These are phyloP conservation scores for Cystobasidium onofrii DNA, from an alignment of 768 basidiomycete genomes.

Conservation along the genomic window DNA sequence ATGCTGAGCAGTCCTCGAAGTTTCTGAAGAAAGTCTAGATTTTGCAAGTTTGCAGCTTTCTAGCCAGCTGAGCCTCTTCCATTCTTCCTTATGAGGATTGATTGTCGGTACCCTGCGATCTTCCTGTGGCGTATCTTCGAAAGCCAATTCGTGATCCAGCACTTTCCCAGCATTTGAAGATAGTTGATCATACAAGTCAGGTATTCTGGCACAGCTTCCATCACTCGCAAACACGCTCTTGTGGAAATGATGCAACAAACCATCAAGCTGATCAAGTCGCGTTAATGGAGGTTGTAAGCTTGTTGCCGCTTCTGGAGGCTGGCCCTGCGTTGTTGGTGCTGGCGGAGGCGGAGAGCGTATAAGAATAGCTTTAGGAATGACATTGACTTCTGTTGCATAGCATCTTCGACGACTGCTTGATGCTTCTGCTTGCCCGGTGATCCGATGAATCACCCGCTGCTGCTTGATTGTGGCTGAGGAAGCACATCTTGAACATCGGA, in stretches of 20 bases:
- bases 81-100: not conserved
- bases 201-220: not conserved
- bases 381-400: slow-evolving; percentile 13
- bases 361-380: not conserved
- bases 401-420: not conserved
- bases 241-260: not conserved
- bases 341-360: slow-evolving; percentile 6
- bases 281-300: not conserved
- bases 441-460: not conserved
- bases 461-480: not conserved
- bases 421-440: not conserved
- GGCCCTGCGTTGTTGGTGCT: slow-evolving; percentile 17
- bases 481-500: not conserved
- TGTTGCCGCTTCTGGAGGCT: slow-evolving; percentile 16
- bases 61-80: not conserved
- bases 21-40: not conserved
- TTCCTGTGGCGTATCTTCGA: slow-evolving; percentile 20
- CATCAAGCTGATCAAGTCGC: not conserved
- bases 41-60: slow-evolving; percentile 22
- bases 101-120: not conserved
- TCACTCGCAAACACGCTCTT: slow-evolving; percentile 1
- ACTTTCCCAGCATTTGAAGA: slow-evolving; percentile 7
- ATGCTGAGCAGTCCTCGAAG: no score
- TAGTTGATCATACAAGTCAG: slow-evolving; percentile 17
- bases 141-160: slow-evolving; percentile 22